Evolutionary conservation across 768 basidiomycete genomes (phyloP), one percentile per base, ranked within the genome.

Genomic region (Mycena crocata): DNA sequence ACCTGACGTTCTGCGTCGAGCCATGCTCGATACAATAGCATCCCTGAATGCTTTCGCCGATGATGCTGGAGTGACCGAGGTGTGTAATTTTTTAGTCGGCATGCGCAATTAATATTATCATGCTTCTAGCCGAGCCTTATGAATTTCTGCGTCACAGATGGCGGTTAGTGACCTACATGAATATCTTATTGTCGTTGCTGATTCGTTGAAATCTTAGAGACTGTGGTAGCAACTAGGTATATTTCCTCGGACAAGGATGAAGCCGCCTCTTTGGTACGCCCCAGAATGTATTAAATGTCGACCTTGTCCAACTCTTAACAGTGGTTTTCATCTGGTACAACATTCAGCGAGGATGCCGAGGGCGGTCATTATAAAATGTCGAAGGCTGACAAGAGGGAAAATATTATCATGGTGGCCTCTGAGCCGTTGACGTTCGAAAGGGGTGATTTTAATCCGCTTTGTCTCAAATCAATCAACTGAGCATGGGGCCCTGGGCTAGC

Each of bases 141-240:
- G 90, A 99, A 99, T 76, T 99, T 97, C 75, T 96, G 95, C 71
- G 92, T 99, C 32, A 96, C 96, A 6, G 98, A 99, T 75, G 98
- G 98, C 9, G 89, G n/a, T n/a, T n/a, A n/a, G n/a, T n/a, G n/a
- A n/a, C n/a, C n/a, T n/a, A n/a, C n/a, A n/a, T n/a, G n/a, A n/a
- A n/a, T n/a, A n/a, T n/a, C n/a, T n/a, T n/a, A n/a, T n/a, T n/a
- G n/a, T n/a, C n/a, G n/a, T n/a, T n/a, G n/a, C n/a, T n/a, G n/a
- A n/a, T n/a, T n/a, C n/a, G n/a, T n/a, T n/a, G n/a, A n/a, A n/a
- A n/a, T n/a, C n/a, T n/a, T n/a, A n/a, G n/a, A 93, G 72, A 94
- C 92, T 62, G 94, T 99, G 7, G 87, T 99, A 26, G 97, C 93
- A 10, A 97, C 96, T 13, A 87, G 98, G 51, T 99, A 99, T 78